Evolutionary conservation across 139 green algal species (phyloP).

Genomic region (Spirogloea muscicola): DNA sequence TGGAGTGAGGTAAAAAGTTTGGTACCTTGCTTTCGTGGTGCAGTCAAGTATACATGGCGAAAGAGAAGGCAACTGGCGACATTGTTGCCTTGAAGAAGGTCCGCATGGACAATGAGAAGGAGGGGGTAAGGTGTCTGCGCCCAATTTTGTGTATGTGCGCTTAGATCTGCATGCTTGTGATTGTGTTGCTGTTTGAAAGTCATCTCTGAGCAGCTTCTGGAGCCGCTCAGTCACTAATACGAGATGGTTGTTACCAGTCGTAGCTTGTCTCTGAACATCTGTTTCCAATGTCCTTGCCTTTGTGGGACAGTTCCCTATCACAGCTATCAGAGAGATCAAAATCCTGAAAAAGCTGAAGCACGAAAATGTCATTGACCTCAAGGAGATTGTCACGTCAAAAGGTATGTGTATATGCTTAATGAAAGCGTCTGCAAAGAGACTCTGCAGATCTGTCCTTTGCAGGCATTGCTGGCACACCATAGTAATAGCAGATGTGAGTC

Average conservation of each 20-base stretch:
- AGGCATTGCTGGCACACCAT: too few species aligned
- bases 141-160: neutral
- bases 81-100: slow-evolving; percentile 94
- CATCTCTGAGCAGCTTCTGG: neutral
- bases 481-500: too few species aligned
- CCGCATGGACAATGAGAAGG: slow-evolving; percentile 98
- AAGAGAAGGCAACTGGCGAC: slow-evolving; percentile 49
- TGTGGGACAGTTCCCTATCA: slow-evolving; percentile 95
- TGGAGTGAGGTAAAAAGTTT: too few species aligned
- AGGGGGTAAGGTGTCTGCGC: slow-evolving; percentile 61
- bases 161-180: too few species aligned
- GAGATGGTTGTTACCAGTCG: too few species aligned
- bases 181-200: neutral
- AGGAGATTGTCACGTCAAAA: slow-evolving; percentile 90
- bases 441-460: too few species aligned
- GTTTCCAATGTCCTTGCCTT: too few species aligned
- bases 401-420: too few species aligned
- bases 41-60: slow-evolving; percentile 57
- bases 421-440: too few species aligned
- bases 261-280: too few species aligned
- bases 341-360: slow-evolving; percentile 84
- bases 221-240: too few species aligned
- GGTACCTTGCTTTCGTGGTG: too few species aligned
- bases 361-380: slow-evolving; percentile 91
- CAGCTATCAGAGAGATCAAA: slow-evolving; percentile 97